phyloP scores from a whole-genome alignment of 2,329 filamentous ascomycete species.

The Colletotrichum trifolii region DNA sequence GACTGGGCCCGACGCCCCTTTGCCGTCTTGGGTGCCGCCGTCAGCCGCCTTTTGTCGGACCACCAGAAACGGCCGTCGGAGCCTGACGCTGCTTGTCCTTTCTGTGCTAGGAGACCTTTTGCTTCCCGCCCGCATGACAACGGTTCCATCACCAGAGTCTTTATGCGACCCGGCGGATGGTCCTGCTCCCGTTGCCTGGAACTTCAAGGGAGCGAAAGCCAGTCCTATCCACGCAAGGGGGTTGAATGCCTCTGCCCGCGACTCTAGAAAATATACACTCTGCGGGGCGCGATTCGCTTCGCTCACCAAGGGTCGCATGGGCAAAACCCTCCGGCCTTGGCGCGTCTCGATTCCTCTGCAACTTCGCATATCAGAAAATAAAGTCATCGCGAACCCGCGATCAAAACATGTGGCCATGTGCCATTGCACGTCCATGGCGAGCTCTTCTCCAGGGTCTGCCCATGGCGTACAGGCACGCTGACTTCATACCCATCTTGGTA shows the following conservation, averaged over 20 bases:
- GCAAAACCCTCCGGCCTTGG: slow-evolving; percentile 21
- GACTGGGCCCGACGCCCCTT: slow-evolving; percentile 31
- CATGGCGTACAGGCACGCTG: slow-evolving; percentile 18
- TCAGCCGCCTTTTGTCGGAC: slow-evolving; percentile 34
- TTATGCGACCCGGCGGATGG: slow-evolving; percentile 29
- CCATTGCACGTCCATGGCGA: slow-evolving; percentile 8
- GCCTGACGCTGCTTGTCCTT: slow-evolving; percentile 27
- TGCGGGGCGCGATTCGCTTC: slow-evolving; percentile 8
- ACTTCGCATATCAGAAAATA: slow-evolving; percentile 13
- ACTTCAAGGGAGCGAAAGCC: slow-evolving; percentile 23
- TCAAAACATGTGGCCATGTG: slow-evolving; percentile 19
- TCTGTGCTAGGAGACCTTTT: slow-evolving; percentile 20
- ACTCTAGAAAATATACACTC: slow-evolving; percentile 19
- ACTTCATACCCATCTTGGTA: slow-evolving; percentile 1
- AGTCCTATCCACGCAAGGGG: neutral
- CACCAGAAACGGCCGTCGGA: slow-evolving; percentile 36
- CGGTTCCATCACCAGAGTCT: slow-evolving; percentile 3
- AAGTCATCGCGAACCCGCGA: slow-evolving; percentile 30
- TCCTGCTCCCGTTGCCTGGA: slow-evolving; percentile 25
- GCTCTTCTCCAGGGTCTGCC: slow-evolving; percentile 2
- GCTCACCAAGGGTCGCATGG: slow-evolving; percentile 11
- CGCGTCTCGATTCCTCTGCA: slow-evolving; percentile 15
- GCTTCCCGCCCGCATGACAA: slow-evolving; percentile 33
- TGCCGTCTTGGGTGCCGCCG: slow-evolving; percentile 27
- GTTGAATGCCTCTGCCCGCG: slow-evolving; percentile 6